Conservation (phyloP, 208 protist genomes). For the Leishmania gerbilli region DNA sequence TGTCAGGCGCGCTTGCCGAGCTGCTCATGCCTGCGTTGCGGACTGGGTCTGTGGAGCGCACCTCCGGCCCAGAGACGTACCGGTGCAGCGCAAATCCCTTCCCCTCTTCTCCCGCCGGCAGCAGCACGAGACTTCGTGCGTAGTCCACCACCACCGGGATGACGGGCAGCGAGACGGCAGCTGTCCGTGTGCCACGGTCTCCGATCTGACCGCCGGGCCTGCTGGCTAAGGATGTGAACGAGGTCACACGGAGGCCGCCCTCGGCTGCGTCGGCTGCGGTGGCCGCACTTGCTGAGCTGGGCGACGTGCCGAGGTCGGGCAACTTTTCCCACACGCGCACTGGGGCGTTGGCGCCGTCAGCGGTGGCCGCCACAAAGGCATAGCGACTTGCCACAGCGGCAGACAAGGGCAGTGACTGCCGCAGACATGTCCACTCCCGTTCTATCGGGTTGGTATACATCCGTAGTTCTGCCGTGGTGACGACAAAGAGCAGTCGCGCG, state of each 20-base stretch:
- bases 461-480: constrained; percentile 35
- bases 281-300: background rate
- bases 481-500: constrained; percentile 37
- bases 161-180: constrained; percentile 5
- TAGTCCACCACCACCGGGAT: constrained; percentile 51
- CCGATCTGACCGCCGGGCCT: background rate
- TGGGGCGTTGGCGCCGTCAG: background rate
- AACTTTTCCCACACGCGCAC: constrained; percentile 7
- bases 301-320: background rate
- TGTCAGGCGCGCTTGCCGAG: background rate
- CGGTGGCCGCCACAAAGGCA: background rate
- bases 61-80: constrained; percentile 37
- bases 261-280: constrained; percentile 1
- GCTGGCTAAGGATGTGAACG: background rate
- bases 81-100: constrained; percentile 52
- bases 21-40: background rate
- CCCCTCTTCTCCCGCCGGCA: constrained; percentile 22
- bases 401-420: constrained; percentile 12
- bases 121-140: constrained; percentile 38
- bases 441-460: constrained; percentile 53
- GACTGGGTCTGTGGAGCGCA: background rate
- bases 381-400: constrained; percentile 13
- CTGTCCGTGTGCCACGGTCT: background rate
- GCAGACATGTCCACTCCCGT: constrained; percentile 22
- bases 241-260: background rate